These are phyloP conservation scores for Laguncularia racemosa DNA, from an alignment of 345 rosid species.

Conservation along the genomic window DNA sequence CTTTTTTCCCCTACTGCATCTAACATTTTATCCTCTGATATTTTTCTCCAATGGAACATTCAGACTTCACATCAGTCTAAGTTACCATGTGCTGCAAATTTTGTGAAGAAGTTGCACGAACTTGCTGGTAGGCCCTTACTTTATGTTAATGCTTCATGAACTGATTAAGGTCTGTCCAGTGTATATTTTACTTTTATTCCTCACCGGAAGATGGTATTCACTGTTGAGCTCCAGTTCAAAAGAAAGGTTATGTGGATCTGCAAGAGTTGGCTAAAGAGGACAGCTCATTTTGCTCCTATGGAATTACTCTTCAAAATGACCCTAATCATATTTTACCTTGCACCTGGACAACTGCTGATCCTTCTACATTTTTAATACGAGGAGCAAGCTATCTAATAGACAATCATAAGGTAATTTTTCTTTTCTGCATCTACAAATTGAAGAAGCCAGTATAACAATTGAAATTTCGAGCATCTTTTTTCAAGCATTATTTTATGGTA, in stretches of 20 bases:
- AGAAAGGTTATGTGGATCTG: slow-evolving; percentile 67
- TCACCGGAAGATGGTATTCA: neutral
- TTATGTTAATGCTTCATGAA: neutral
- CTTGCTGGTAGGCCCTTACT: slow-evolving; percentile 40
- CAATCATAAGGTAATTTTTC: slow-evolving; percentile 45
- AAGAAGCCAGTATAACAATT: too few relatives aligned
- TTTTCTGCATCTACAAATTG: neutral
- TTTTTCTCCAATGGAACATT: slow-evolving; percentile 10
- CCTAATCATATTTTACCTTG: slow-evolving; percentile 44
- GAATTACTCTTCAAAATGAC: slow-evolving; percentile 70
- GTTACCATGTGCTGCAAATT: slow-evolving; percentile 52
- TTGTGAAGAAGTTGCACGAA: slow-evolving; percentile 75
- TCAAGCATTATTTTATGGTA: too few relatives aligned
- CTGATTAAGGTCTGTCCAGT: neutral
- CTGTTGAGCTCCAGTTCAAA: slow-evolving; percentile 44
- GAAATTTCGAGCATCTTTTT: too few relatives aligned
- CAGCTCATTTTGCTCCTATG: slow-evolving; percentile 31
- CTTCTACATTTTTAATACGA: slow-evolving; percentile 70
- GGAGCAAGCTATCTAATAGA: slow-evolving; percentile 68
- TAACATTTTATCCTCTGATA: neutral
- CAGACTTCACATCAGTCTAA: slow-evolving; percentile 31
- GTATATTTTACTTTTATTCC: neutral
- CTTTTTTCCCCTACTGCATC: neutral
- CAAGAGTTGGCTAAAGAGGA: slow-evolving; percentile 42
- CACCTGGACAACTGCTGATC: slow-evolving; percentile 71